phyloP scores from a whole-genome alignment of 805 yeast genomes.

The Yamadazyma scolyti region DNA sequence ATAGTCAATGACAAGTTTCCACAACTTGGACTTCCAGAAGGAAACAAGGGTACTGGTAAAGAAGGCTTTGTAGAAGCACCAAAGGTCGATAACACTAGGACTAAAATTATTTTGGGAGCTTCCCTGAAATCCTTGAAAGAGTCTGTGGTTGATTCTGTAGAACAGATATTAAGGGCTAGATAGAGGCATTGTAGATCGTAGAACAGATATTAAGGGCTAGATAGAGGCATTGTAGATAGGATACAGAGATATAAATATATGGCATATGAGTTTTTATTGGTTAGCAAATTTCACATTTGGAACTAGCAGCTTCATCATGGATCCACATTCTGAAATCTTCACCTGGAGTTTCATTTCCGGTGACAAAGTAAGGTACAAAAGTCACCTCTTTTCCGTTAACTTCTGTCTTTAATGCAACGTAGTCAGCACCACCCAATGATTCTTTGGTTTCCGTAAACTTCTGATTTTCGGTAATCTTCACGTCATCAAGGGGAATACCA shows the following conservation, averaged over 20 bases:
- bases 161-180: constrained; percentile 22
- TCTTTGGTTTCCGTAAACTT: constrained; percentile 4
- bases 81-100: constrained; percentile 24
- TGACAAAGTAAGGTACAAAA: constrained; percentile 16
- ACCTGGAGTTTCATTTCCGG: constrained; percentile 18
- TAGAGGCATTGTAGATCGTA: no score
- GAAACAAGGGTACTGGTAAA: constrained; percentile 28
- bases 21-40: constrained; percentile 25
- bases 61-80: constrained; percentile 7
- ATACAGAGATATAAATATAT: no score
- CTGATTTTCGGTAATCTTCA: constrained; percentile 6
- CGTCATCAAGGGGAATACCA: constrained; percentile 7
- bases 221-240: no score
- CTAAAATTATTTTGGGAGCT: constrained; percentile 31
- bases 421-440: constrained; percentile 7
- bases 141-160: constrained; percentile 38
- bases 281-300: no score
- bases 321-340: constrained; percentile 18
- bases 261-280: no score
- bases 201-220: no score
- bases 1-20: constrained; percentile 21
- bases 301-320: no score
- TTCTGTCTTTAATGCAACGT: constrained; percentile 8
- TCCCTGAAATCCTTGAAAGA: constrained; percentile 32
- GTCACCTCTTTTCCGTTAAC: constrained; percentile 6